Percentiles rank a stretch among this genome's conserved stretches.
Conservation (phyloP, 2,329 filamentous ascomycete genomes). For the Ampelomyces quisqualis region DNA sequence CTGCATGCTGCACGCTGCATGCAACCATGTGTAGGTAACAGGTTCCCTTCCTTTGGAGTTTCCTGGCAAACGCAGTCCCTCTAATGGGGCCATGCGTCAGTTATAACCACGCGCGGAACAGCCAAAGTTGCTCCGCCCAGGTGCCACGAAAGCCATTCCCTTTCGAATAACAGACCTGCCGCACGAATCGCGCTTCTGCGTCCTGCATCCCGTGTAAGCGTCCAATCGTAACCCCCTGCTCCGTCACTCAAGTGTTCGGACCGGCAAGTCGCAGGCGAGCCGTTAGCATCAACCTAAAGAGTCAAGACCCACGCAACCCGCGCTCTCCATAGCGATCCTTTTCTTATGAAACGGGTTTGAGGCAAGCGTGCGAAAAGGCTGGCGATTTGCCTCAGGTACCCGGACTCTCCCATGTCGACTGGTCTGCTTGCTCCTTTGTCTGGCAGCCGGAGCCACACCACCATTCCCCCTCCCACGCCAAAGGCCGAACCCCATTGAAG, state of each 20-base stretch:
- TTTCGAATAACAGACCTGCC: conserved; percentile 11
- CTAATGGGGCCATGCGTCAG: conserved; percentile 8
- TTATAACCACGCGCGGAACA: conserved; percentile 17
- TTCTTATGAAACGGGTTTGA: conserved; percentile 45
- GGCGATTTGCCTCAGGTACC: conserved; percentile 26
- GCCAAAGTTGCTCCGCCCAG: conserved; percentile 11
- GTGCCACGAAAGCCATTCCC: conserved; percentile 13
- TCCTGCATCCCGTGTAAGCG: conserved; percentile 11
- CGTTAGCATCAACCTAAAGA: conserved; percentile 33
- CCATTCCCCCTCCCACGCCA: conserved; percentile 21
- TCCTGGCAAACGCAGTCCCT: conserved; percentile 20
- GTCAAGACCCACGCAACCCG: conserved; percentile 29
- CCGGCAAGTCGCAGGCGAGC: conserved; percentile 22
- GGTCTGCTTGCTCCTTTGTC: conserved; percentile 36
- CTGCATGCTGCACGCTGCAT: conserved; percentile 27
- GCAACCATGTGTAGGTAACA: conserved; percentile 19
- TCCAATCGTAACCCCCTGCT: conserved; percentile 19
- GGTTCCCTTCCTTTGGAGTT: conserved; percentile 12
- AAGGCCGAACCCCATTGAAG: conserved; percentile 26
- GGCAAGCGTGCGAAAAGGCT: conserved; percentile 36
- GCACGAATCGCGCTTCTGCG: conserved; percentile 9
- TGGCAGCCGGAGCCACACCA: conserved; percentile 26
- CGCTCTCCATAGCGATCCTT: conserved; percentile 26
- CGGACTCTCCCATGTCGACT: conserved; percentile 40
- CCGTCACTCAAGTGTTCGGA: conserved; percentile 24